Percentiles rank a stretch among this genome's conserved stretches.
phyloP scores from a whole-genome alignment of 768 basidiomycete genomes.

The Strobilomyces dryophilus region DNA sequence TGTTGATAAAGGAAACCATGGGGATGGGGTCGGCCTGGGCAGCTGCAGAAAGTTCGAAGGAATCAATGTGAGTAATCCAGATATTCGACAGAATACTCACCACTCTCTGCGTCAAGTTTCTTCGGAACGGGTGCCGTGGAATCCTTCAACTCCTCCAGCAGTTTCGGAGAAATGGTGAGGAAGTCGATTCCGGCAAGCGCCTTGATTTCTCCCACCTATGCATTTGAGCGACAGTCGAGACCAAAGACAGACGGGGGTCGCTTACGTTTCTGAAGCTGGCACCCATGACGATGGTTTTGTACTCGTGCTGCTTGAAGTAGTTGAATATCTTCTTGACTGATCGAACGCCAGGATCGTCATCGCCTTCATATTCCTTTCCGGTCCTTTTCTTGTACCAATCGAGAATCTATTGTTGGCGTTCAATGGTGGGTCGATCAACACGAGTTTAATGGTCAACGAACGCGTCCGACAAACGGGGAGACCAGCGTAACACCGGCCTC shows the following conservation, averaged over 20 bases:
- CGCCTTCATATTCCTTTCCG: constrained; percentile 81
- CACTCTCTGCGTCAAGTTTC: constrained; percentile 40
- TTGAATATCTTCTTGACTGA: constrained; percentile 96
- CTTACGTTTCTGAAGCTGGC: constrained; percentile 95
- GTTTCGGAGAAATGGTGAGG: constrained; percentile 14
- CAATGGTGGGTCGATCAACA: no score
- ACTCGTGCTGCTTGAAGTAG: constrained; percentile 96
- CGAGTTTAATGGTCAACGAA: constrained; percentile 22
- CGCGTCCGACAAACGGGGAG: constrained; percentile 98
- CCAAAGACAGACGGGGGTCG: constrained; percentile 1
- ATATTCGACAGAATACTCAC: constrained; percentile 31
- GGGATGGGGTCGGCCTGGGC: constrained; percentile 57
- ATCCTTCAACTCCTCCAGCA: constrained; percentile 76
- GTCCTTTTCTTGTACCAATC: constrained; percentile 96
- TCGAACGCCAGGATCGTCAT: constrained; percentile 91
- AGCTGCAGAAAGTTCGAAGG: background rate
- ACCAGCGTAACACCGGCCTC: constrained; percentile 98
- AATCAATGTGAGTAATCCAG: background rate
- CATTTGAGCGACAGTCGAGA: background rate
- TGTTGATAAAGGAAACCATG: constrained; percentile 81
- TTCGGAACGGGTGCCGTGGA: background rate
- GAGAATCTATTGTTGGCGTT: constrained; percentile 59
- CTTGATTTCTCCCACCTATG: constrained; percentile 85
- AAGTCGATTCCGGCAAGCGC: constrained; percentile 74
- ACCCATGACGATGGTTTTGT: constrained; percentile 99